Base-by-base conservation (phyloP, 2,329 filamentous ascomycete species). In the Penicillium italicum region DNA sequence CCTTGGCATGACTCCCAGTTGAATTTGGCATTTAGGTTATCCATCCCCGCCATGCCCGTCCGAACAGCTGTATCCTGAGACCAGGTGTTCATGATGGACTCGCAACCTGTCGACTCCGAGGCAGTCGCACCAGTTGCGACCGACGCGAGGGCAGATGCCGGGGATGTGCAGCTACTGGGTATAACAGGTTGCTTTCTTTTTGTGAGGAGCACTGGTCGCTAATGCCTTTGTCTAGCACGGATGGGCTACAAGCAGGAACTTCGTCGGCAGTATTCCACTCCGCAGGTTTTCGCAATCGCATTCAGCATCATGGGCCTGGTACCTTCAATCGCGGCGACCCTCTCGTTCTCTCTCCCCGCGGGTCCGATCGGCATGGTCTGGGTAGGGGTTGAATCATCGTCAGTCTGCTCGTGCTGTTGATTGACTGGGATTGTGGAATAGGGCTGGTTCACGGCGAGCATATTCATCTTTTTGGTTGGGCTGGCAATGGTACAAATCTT, bases 301-400 rank as follows among this genome's bases (percentile, higher is more conserved):
- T 83, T 83, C 56, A 79, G 77, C 63, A 82, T 86, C 61, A 85
- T 86, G 82, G 82, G 83, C 2, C 67, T 86, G 7, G 70, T 85
- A 1, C 82, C 83, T 0, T 85, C 82, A 4, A 85, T 85, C 58
- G 82, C 83, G 6, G 81, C 80, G 30, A 85, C 83, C 0, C 69
- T 85, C 12, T 66, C 81, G 0, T 85, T 85, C 61, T 84, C 81
- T 4, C 74, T 86, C 38, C 82, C 83, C 1, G 79, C 82, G 6
- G 83, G 83, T 0, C 82, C 82, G 1, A 82, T 78, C 3, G 83
- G 83, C 4, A 82, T 85, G 77, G 81, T 85, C 51, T 85, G 83
- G 82, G 80, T 80, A 66, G 54, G 43, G 33, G 66, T 62, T 24
- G 20, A 9, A 18, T 22, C 11, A 16, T 18, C 6, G 14, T 28